A percentile compares a stretch with the other conserved stretches of the same genome.
Conservation (phyloP, 2,329 filamentous ascomycete species). For the Colletotrichum cereale region DNA sequence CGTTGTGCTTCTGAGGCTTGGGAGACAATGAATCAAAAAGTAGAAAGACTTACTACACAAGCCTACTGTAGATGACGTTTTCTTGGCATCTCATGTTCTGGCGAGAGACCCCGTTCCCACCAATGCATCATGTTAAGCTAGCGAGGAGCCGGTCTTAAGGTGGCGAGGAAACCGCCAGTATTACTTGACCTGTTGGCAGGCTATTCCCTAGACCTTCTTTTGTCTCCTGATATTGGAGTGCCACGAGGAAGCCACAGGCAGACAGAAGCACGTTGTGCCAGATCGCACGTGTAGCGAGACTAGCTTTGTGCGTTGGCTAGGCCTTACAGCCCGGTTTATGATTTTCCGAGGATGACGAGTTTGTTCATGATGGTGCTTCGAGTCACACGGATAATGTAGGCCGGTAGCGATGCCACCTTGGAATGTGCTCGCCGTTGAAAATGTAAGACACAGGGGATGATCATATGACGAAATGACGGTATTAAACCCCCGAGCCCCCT, state of each 20-base stretch:
- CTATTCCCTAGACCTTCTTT: neutral
- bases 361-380: too few relatives aligned
- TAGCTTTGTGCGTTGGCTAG: neutral
- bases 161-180: neutral
- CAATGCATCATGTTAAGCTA: neutral
- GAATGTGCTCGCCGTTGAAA: neutral
- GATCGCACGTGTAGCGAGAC: neutral
- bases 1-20: too few relatives aligned
- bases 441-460: neutral
- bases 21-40: neutral
- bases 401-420: neutral
- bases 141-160: neutral
- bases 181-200: neutral
- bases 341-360: neutral
- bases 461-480: neutral
- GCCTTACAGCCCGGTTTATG: neutral
- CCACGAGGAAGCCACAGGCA: neutral
- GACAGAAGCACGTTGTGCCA: neutral
- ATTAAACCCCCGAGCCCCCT: neutral
- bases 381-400: neutral
- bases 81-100: neutral
- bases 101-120: neutral
- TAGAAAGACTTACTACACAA: neutral
- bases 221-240: neutral
- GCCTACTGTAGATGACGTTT: neutral